A percentile compares a stretch with the other conserved stretches of the same genome.
Evolutionary conservation across 2,329 filamentous ascomycete species (phyloP).

Genomic region (Kalmusia sp.): DNA sequence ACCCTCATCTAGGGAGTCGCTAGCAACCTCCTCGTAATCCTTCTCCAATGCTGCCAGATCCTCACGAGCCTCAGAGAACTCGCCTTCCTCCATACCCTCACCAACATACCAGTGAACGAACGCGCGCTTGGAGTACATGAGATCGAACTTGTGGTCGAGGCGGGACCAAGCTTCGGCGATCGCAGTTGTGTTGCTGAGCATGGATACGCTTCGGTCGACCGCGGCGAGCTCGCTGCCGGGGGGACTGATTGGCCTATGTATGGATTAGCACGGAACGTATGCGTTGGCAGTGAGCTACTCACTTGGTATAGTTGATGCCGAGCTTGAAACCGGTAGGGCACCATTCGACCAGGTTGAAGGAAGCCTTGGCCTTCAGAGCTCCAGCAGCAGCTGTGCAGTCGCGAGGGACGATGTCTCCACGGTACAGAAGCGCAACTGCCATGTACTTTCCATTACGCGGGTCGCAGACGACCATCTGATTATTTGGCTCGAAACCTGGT

Average conservation of each 20-base stretch:
- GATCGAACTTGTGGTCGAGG: constrained; percentile 77
- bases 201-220: constrained; percentile 92
- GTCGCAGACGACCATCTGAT: constrained; percentile 80
- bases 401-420: constrained; percentile 73
- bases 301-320: constrained; percentile 74
- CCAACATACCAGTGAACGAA: constrained; percentile 84
- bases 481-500: constrained; percentile 76
- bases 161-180: constrained; percentile 77
- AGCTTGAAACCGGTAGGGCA: constrained; percentile 79
- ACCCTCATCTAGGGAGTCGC: constrained; percentile 68
- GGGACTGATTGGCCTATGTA: constrained; percentile 88
- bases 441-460: constrained; percentile 79
- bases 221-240: constrained; percentile 97
- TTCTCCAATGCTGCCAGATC: constrained; percentile 85
- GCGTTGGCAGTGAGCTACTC: constrained; percentile 12
- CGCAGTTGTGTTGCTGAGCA: constrained; percentile 78
- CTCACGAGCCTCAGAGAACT: constrained; percentile 87
- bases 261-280: constrained; percentile 14
- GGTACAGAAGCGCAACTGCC: constrained; percentile 75
- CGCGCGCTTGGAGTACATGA: constrained; percentile 80
- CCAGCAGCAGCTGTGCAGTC: constrained; percentile 73
- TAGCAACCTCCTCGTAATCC: constrained; percentile 86
- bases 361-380: constrained; percentile 72
- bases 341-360: constrained; percentile 78
- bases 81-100: constrained; percentile 91